Percentiles rank a stretch among this genome's conserved stretches.
Evolutionary conservation across 176 grass and related monocot genomes (phyloP).

Genomic region (Dactylis glomerata): DNA sequence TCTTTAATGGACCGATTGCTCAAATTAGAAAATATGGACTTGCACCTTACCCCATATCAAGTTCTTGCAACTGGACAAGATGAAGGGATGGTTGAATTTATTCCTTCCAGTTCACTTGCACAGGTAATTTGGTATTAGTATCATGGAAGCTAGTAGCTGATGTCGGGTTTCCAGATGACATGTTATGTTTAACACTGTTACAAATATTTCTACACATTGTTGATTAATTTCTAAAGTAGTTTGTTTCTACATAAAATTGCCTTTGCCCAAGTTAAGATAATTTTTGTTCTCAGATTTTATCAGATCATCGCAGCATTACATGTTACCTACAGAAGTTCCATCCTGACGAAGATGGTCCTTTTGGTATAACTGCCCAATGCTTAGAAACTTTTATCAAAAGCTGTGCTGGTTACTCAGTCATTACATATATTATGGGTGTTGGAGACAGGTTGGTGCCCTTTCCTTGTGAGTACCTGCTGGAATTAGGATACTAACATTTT

Average conservation of each 20-base stretch:
- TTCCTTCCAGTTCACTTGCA: conserved; percentile 79
- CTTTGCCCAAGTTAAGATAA: conserved; percentile 2
- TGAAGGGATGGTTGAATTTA: conserved; percentile 91
- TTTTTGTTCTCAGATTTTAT: conserved; percentile 63
- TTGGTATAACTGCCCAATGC: conserved; percentile 89
- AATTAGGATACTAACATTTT: not conserved
- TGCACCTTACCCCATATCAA: conserved; percentile 92
- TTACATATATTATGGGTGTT: conserved; percentile 93
- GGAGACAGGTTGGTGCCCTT: conserved; percentile 59
- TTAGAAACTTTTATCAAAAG: conserved; percentile 94
- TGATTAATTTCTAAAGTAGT: conserved; percentile 9
- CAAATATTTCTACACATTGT: not conserved
- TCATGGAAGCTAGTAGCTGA: not conserved
- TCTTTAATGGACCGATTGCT: conserved; percentile 98
- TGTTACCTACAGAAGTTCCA: conserved; percentile 85
- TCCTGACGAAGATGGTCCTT: conserved; percentile 79
- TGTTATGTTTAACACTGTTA: not conserved
- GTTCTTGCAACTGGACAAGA: conserved; percentile 90
- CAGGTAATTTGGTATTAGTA: conserved; percentile 49
- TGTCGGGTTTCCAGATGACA: conserved; percentile 4
- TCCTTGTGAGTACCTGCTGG: conserved; percentile 9
- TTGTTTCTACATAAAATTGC: conserved; percentile 18
- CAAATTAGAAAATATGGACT: conserved; percentile 97
- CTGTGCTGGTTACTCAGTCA: conserved; percentile 92
- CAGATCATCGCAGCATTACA: conserved; percentile 84